phyloP scores from a whole-genome alignment of 139 green algal genomes.

The Chlorella sp. region DNA sequence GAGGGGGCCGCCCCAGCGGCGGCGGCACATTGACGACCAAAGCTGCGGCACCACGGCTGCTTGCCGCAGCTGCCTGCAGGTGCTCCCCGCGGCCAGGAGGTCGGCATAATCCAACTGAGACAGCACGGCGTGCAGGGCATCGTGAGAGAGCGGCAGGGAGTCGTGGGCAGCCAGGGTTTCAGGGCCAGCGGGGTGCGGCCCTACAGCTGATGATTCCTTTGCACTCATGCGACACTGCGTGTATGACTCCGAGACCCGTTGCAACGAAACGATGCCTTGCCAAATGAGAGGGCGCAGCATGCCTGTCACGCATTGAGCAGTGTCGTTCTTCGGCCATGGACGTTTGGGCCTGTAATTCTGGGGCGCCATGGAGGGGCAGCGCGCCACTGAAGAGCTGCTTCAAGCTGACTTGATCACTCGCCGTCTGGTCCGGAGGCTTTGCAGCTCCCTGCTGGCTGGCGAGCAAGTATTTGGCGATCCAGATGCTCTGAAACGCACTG shows the following conservation, averaged over 20 bases:
- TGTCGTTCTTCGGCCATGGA: background rate
- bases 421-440: background rate
- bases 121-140: background rate
- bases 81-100: background rate
- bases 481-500: background rate
- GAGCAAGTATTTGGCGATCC: background rate
- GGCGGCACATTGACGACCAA: slow-evolving; percentile 2
- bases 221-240: no score
- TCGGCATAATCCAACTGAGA: background rate
- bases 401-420: background rate
- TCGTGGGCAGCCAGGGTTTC: background rate
- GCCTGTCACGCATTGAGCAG: no score
- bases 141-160: background rate
- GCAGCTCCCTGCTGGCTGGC: background rate
- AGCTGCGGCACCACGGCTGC: background rate
- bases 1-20: slow-evolving; percentile 19
- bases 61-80: background rate
- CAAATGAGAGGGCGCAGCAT: background rate
- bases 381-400: background rate
- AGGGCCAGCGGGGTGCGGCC: no score
- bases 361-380: background rate
- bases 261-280: background rate
- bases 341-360: background rate
- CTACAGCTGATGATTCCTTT: no score
- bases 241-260: no score